Conservation (phyloP, 2,329 filamentous ascomycete species). For the Curvularia hawaiiensis region DNA sequence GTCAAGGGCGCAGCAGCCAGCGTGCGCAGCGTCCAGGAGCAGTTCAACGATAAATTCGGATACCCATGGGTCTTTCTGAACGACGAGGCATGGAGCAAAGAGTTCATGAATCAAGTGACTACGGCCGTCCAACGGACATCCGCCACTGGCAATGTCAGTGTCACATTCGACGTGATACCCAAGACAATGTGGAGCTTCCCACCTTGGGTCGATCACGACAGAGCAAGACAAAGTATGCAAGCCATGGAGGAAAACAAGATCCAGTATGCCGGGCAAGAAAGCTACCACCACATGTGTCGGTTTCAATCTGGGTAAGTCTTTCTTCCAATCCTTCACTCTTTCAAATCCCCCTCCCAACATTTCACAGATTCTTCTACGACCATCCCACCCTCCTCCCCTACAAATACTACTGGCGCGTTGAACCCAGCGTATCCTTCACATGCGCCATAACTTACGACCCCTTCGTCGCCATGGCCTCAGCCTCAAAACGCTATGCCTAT, state of each 20-base stretch:
- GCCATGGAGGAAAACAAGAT: conserved; percentile 78
- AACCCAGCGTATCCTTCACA: conserved; percentile 97
- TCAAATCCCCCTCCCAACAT: not conserved
- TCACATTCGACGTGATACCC: conserved; percentile 79
- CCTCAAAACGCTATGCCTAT: conserved; percentile 97
- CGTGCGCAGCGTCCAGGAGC: conserved; percentile 68
- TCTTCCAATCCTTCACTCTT: not conserved
- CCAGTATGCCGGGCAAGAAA: conserved; percentile 80
- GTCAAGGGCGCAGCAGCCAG: conserved; percentile 77
- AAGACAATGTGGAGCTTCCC: conserved; percentile 87
- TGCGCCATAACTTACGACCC: conserved; percentile 97
- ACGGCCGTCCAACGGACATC: conserved; percentile 74
- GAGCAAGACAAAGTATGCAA: conserved; percentile 69
- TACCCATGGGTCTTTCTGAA: conserved; percentile 99
- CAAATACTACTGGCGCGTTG: conserved; percentile 96
- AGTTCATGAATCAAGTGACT: conserved; percentile 80
- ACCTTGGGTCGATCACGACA: conserved; percentile 60
- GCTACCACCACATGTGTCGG: conserved; percentile 96
- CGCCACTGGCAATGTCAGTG: conserved; percentile 56
- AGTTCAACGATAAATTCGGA: conserved; percentile 97
- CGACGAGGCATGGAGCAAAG: conserved; percentile 83
- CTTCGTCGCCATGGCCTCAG: conserved; percentile 95
- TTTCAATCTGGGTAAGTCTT: conserved; percentile 67
- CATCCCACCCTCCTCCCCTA: conserved; percentile 80
- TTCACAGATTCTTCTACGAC: conserved; percentile 78